Base-by-base conservation (phyloP, 2,329 filamentous ascomycete genomes). In the Aspergillus awamori region DNA sequence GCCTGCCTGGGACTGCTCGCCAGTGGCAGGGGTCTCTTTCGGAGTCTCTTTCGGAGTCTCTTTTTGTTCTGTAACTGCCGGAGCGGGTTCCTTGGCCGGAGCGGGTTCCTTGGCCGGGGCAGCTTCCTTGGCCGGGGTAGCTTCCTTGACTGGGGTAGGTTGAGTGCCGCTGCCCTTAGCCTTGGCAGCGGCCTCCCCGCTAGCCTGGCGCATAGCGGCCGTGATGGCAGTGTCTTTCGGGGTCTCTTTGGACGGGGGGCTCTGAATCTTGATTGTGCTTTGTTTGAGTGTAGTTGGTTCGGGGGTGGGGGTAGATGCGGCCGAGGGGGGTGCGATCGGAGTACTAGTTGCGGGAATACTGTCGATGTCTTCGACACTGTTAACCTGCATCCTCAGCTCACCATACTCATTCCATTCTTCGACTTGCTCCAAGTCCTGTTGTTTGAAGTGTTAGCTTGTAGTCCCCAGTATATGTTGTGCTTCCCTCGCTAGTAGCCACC, bases 381-480 rank as follows among this genome's bases (percentile, higher is more conserved):
- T 83, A 69, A 98, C 87, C 70, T 94, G 90, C 78, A 94, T 87
- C 77, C 93, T 92, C 63, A 99, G 86, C 79, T 98, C 94, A 78
- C 93, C 93, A 78, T 96, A 97, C 77, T 99, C 95, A 81, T 99
- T 99, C 95, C 94, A 98, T 75, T 99, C 95, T 79, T 99, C 95
- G 65, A 98, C 87, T 77, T 98, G 89, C 65, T 94, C 90, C 53
- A 97, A 84, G 75, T 97, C 95, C 93, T 97, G 66, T 43, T 65
- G 49, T 55, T 24, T 8, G 17, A 39, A 11, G 10, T 8, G 53
- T 69, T 60, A 69, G 63, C 28, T 22, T 30, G 30, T 7, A 36
- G 24, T 30, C n/a, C 24, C 17, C 13, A 28, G 48, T 39, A 39
- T 17, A n/a, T 28, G 6, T 5, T 26, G 47, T 2, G 7, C 26